phyloP scores from a whole-genome alignment of 208 protist genomes.

The Wallacemonas sp. region DNA sequence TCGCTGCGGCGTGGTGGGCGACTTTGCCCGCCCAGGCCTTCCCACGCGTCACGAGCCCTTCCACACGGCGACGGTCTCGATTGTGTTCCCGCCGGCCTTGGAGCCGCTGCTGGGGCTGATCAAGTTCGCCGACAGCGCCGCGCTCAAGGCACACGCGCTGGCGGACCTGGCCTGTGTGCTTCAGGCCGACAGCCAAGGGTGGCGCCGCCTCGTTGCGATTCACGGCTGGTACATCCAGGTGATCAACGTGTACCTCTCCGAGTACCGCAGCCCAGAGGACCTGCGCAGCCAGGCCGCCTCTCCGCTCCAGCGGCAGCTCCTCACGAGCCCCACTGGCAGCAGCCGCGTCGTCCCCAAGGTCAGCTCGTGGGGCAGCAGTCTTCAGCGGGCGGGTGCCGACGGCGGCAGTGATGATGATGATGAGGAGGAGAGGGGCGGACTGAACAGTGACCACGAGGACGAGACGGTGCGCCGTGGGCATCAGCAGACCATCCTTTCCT shows the following conservation, averaged over 20 bases:
- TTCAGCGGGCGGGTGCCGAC: neutral
- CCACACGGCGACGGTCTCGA: slow-evolving; percentile 27
- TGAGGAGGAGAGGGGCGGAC: too few species aligned
- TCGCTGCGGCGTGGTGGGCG: slow-evolving; percentile 64
- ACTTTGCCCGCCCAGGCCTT: slow-evolving; percentile 47
- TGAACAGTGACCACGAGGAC: neutral
- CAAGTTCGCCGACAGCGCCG: slow-evolving; percentile 38
- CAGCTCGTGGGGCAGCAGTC: neutral
- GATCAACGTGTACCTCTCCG: slow-evolving; percentile 51
- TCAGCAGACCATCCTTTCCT: slow-evolving; percentile 23
- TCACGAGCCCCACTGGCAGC: neutral
- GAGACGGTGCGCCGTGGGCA: neutral
- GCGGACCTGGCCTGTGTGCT: slow-evolving; percentile 60
- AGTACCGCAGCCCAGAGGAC: slow-evolving; percentile 22
- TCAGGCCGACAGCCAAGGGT: slow-evolving; percentile 55
- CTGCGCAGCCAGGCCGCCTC: neutral
- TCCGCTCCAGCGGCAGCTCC: slow-evolving; percentile 7
- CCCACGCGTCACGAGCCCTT: slow-evolving; percentile 36
- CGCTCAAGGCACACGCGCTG: slow-evolving; percentile 49
- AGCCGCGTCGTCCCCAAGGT: neutral
- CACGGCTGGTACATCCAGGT: slow-evolving; percentile 73
- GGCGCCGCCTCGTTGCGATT: slow-evolving; percentile 58
- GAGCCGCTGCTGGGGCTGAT: slow-evolving; percentile 63
- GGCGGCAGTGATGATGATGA: neutral
- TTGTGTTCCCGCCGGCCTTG: slow-evolving; percentile 56